phyloP scores from a whole-genome alignment of 768 basidiomycete genomes.

The Chalciporus sphaerocephalus region DNA sequence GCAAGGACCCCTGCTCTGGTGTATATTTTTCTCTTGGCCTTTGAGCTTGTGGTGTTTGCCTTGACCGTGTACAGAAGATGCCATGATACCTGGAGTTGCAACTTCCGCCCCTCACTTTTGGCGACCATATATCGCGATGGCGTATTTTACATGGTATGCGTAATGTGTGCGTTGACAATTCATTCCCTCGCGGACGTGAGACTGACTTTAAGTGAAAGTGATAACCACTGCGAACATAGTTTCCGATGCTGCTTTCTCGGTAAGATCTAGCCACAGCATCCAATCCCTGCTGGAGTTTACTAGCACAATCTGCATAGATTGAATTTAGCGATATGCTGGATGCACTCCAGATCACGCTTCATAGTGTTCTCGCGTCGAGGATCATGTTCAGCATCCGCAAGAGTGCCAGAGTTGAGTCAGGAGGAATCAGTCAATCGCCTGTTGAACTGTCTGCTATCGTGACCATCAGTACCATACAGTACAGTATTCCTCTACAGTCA shows the following conservation, averaged over 20 bases:
- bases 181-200: too few relatives aligned
- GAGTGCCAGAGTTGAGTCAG: not conserved
- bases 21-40: not conserved
- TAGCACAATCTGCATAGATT: not conserved
- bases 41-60: not conserved
- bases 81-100: not conserved
- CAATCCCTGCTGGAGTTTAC: not conserved
- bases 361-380: slow-evolving; percentile 6
- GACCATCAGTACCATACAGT: not conserved
- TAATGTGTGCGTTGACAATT: not conserved
- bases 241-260: not conserved
- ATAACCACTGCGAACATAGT: slow-evolving; percentile 4
- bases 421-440: not conserved
- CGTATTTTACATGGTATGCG: slow-evolving; percentile 1
- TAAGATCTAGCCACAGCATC: not conserved
- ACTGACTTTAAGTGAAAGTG: not conserved
- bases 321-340: not conserved
- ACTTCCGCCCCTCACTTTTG: not conserved
- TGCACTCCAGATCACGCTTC: not conserved
- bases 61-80: not conserved
- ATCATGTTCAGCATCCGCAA: slow-evolving; percentile 8
- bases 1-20: not conserved
- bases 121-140: slow-evolving; percentile 1
- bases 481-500: not conserved
- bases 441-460: not conserved